Conservation (phyloP, 2,329 filamentous ascomycete species). For the Apiospora arundinis region DNA sequence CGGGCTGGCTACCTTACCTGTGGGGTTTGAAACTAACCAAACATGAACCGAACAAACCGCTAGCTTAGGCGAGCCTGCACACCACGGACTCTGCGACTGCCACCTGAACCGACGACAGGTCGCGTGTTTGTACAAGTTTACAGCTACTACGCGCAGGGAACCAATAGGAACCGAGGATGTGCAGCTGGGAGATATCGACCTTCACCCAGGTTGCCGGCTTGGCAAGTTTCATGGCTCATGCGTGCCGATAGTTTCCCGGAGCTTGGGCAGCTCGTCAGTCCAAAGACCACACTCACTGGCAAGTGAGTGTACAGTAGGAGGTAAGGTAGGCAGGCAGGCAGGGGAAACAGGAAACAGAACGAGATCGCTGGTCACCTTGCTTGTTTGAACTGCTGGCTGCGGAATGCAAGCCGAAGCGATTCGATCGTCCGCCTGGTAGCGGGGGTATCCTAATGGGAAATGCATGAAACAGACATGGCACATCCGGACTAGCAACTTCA, state of each 20-base stretch:
- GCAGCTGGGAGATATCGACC: background rate
- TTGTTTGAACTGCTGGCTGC: no score
- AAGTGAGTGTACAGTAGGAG: no score
- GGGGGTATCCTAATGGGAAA: background rate
- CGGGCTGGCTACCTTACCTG: no score
- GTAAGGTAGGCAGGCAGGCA: background rate
- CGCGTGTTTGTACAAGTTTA: background rate
- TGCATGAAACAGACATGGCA: background rate
- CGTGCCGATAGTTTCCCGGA: background rate
- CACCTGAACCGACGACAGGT: slow-evolving; percentile 14
- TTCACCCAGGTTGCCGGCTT: background rate
- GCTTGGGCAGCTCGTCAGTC: background rate
- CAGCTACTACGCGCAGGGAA: background rate
- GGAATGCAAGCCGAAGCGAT: background rate
- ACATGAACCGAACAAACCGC: background rate
- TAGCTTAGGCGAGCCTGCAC: background rate
- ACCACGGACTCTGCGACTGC: background rate
- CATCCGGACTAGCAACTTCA: background rate
- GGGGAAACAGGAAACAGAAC: background rate
- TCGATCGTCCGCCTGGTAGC: background rate
- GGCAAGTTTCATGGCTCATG: slow-evolving; percentile 1
- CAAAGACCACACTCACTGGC: no score
- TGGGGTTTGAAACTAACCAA: background rate
- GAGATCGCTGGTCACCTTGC: background rate
- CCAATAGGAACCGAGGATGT: background rate